A percentile compares a stretch with the other conserved stretches of the same genome.
Evolutionary conservation across 2,329 filamentous ascomycete species (phyloP).

Genomic region (Aureobasidium pullulans): DNA sequence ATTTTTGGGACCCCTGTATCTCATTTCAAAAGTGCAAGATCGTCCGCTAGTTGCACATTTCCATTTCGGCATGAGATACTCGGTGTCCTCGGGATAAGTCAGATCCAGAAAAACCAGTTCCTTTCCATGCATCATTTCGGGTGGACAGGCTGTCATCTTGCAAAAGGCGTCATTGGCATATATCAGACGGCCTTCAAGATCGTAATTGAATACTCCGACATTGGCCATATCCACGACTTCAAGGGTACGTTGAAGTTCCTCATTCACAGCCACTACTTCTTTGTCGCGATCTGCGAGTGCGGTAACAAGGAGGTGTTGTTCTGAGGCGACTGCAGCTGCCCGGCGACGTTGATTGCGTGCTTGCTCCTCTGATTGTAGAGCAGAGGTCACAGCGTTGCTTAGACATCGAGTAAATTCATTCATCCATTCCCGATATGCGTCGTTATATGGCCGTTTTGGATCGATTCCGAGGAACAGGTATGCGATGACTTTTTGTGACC

Average conservation of each 20-base stretch:
- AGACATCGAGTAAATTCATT: constrained; percentile 9
- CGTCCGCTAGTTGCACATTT: constrained; percentile 13
- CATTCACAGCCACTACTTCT: constrained; percentile 11
- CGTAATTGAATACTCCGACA: constrained; percentile 16
- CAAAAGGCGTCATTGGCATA: constrained; percentile 15
- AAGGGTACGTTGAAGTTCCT: constrained; percentile 10
- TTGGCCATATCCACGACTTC: constrained; percentile 15
- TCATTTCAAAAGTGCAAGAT: constrained; percentile 19
- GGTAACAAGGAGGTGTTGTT: constrained; percentile 3
- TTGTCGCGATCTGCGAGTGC: constrained; percentile 6
- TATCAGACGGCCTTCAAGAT: constrained; percentile 9
- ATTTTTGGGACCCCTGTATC: constrained; percentile 14
- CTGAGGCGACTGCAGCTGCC: not conserved
- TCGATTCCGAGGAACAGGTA: constrained; percentile 12
- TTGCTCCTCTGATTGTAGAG: not conserved
- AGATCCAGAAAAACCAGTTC: not conserved
- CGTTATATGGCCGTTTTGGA: constrained; percentile 11
- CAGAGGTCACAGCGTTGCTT: constrained; percentile 6
- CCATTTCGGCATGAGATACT: constrained; percentile 14
- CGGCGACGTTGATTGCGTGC: not conserved
- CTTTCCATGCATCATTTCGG: not conserved
- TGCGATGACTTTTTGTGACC: constrained; percentile 8
- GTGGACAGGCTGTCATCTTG: not conserved
- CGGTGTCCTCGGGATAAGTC: not conserved
- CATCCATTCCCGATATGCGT: constrained; percentile 10